These are phyloP conservation scores for Paragyromitra xinjiangensis DNA, from an alignment of 495 filamentous ascomycete species.

Conservation along the genomic window DNA sequence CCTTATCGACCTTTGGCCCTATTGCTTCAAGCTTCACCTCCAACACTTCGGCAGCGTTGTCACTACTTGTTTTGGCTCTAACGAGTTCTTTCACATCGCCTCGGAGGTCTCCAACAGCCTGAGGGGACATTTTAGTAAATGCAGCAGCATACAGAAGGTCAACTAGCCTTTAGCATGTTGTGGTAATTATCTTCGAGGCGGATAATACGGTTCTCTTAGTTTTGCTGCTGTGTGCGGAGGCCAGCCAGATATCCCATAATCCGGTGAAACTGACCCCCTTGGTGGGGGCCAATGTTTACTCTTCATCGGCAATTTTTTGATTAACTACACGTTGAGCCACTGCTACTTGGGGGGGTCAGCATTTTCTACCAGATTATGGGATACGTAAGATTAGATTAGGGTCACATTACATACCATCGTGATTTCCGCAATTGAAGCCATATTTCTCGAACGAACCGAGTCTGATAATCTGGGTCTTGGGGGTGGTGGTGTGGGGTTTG, in stretches of 20 bases:
- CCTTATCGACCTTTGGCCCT: not conserved
- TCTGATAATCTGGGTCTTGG: slow-evolving; percentile 1
- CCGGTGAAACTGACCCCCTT: too few relatives aligned
- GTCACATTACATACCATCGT: slow-evolving; percentile 19
- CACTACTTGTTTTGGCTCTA: not conserved
- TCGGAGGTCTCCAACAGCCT: not conserved
- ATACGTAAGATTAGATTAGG: slow-evolving; percentile 21
- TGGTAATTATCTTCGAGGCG: not conserved
- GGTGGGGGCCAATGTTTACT: too few relatives aligned
- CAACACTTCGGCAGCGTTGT: slow-evolving; percentile 2
- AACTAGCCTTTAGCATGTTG: slow-evolving; percentile 5
- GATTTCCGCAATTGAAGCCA: not conserved
- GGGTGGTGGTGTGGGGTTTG: slow-evolving; percentile 6
- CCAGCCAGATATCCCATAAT: not conserved
- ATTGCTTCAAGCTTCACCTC: not conserved
- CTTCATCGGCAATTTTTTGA: too few relatives aligned
- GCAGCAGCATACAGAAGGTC: slow-evolving; percentile 10
- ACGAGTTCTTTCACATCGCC: slow-evolving; percentile 6
- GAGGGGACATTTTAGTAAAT: slow-evolving; percentile 16
- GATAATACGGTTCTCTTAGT: slow-evolving; percentile 6
- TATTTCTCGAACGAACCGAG: not conserved
- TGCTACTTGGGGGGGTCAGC: too few relatives aligned
- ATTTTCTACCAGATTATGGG: too few relatives aligned
- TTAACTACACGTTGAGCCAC: too few relatives aligned
- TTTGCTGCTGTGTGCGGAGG: slow-evolving; percentile 16